A percentile compares a stretch with the other conserved stretches of the same genome.
These are phyloP conservation scores for Apiospora malaysiana DNA, from an alignment of 2,329 filamentous ascomycete species.

Conservation along the genomic window DNA sequence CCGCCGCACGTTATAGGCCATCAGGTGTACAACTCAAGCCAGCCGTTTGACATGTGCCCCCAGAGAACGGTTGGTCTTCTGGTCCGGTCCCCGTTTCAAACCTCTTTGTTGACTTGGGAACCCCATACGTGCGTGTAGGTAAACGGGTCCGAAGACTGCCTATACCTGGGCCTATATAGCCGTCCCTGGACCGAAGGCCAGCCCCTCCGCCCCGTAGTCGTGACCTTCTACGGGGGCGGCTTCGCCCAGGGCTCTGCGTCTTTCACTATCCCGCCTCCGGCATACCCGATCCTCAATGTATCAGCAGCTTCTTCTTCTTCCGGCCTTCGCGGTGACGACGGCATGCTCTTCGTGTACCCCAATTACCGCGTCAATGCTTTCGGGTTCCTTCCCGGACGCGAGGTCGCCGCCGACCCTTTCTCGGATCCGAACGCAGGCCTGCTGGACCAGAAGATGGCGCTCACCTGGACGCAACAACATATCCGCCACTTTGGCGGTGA, in stretches of 20 bases:
- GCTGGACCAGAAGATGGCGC: constrained; percentile 54
- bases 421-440: constrained; percentile 59
- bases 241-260: constrained; percentile 64
- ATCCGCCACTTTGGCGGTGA: constrained; percentile 57
- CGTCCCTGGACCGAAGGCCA: constrained; percentile 56
- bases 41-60: constrained; percentile 62
- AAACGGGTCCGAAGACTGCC: constrained; percentile 64
- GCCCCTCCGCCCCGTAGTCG: constrained; percentile 61
- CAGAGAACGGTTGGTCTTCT: constrained; percentile 53
- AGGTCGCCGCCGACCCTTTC: constrained; percentile 47
- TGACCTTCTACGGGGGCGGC: constrained; percentile 66
- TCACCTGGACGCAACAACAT: constrained; percentile 52
- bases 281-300: constrained; percentile 64
- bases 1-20: constrained; percentile 54
- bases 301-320: constrained; percentile 45
- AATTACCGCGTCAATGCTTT: constrained; percentile 65
- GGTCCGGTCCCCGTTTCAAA: no score
- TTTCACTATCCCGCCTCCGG: constrained; percentile 60
- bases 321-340: constrained; percentile 28
- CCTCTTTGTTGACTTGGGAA: not conserved
- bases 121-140: constrained; percentile 35
- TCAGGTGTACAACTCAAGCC: constrained; percentile 59
- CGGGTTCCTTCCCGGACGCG: constrained; percentile 57
- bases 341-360: constrained; percentile 51
- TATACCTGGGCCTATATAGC: constrained; percentile 65